phyloP scores from a whole-genome alignment of 148 eudicot species.

The Spergularia marina region DNA sequence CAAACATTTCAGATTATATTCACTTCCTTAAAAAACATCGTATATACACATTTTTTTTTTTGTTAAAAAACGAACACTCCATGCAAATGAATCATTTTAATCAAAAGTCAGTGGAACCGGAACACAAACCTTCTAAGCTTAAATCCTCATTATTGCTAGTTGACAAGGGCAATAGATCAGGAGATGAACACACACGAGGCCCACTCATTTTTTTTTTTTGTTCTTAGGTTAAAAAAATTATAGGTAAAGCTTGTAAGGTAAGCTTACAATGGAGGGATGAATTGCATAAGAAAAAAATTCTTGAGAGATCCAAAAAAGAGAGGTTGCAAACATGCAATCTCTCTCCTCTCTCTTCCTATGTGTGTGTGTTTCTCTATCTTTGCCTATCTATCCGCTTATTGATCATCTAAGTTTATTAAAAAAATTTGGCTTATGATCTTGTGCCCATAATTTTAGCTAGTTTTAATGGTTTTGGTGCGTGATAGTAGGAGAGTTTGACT shows the following conservation, averaged over 20 bases:
- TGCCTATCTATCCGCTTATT: neutral
- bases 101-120: neutral
- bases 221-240: too few species aligned
- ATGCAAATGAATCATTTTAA: neutral
- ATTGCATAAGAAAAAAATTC: too few species aligned
- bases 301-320: slow-evolving; percentile 10
- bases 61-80: neutral
- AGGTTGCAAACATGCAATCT: neutral
- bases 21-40: too few species aligned
- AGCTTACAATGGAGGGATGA: too few species aligned
- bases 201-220: slow-evolving; percentile 41
- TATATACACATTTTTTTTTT: neutral
- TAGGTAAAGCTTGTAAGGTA: too few species aligned
- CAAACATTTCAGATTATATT: neutral
- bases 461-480: too few species aligned
- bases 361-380: neutral
- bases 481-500: too few species aligned
- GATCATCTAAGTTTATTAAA: neutral
- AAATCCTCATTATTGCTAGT: slow-evolving; percentile 34
- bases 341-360: neutral
- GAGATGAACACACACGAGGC: slow-evolving; percentile 51
- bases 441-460: too few species aligned
- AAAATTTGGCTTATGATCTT: too few species aligned
- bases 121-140: slow-evolving; percentile 65
- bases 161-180: slow-evolving; percentile 40